Evolutionary conservation across 2,329 filamentous ascomycete species (phyloP).

Genomic region (Fusarium subtropicale): DNA sequence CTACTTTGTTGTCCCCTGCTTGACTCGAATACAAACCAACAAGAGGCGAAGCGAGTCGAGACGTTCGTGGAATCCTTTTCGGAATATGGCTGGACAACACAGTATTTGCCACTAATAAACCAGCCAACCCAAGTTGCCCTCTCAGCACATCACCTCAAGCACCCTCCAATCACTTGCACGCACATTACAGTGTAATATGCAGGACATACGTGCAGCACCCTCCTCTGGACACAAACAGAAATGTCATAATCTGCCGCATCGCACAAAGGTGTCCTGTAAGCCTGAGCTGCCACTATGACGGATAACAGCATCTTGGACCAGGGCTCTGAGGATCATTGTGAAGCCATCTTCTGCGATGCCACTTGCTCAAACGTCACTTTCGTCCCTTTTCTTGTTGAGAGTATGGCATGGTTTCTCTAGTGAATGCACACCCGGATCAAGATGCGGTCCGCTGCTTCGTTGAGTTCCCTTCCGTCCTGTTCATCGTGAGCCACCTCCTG

Average conservation of each 20-base stretch:
- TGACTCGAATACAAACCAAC: constrained; percentile 30
- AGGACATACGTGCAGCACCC: constrained; percentile 53
- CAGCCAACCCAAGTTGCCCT: constrained; percentile 2
- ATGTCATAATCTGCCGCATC: constrained; percentile 33
- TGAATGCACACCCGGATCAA: constrained; percentile 26
- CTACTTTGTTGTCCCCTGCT: constrained; percentile 13
- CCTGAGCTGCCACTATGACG: constrained; percentile 26
- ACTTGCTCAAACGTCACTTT: not conserved
- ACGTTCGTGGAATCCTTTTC: constrained; percentile 37
- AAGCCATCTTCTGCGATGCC: constrained; percentile 7
- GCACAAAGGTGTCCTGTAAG: constrained; percentile 17
- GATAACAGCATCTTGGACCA: constrained; percentile 31
- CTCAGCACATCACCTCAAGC: constrained; percentile 24
- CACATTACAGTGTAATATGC: constrained; percentile 53
- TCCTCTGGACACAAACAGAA: constrained; percentile 30
- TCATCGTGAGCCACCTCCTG: constrained; percentile 1
- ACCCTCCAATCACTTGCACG: constrained; percentile 44
- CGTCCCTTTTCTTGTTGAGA: constrained; percentile 17
- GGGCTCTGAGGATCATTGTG: constrained; percentile 18
- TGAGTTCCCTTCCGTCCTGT: constrained; percentile 18
- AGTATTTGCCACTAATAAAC: constrained; percentile 34
- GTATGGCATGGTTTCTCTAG: constrained; percentile 13
- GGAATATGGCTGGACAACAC: constrained; percentile 22
- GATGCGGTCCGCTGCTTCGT: constrained; percentile 34
- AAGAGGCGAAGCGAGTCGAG: constrained; percentile 18